A percentile compares a stretch with the other conserved stretches of the same genome.
These are phyloP conservation scores for Blastomyces percursus DNA, from an alignment of 2,329 filamentous ascomycete genomes.

Conservation along the genomic window DNA sequence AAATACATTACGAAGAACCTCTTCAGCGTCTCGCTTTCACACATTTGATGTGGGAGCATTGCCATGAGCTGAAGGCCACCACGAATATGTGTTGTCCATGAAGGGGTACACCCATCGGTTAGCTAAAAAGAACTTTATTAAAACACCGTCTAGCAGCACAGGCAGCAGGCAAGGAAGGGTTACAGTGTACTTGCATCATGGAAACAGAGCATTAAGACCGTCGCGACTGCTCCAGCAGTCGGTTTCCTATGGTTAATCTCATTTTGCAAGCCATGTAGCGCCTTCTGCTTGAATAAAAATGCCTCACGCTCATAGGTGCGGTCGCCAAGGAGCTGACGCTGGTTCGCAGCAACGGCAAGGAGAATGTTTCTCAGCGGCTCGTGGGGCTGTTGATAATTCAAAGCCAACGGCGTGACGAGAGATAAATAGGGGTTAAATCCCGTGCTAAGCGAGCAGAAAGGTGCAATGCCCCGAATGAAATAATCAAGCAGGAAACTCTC, in stretches of 20 bases:
- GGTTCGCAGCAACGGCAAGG: constrained; percentile 22
- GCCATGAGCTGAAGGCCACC: constrained; percentile 20
- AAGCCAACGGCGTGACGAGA: constrained; percentile 18
- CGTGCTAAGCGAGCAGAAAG: constrained; percentile 22
- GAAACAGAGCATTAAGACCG: constrained; percentile 27
- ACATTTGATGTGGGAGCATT: constrained; percentile 9
- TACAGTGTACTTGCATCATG: constrained; percentile 18
- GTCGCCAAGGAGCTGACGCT: constrained; percentile 20
- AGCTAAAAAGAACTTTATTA: constrained; percentile 15
- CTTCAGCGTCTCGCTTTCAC: constrained; percentile 16
- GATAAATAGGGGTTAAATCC: constrained; percentile 23
- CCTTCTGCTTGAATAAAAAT: constrained; percentile 19
- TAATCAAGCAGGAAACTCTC: constrained; percentile 20
- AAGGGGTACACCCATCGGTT: constrained; percentile 23
- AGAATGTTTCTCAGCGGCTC: constrained; percentile 19
- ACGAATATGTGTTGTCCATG: constrained; percentile 25
- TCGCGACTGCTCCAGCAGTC: constrained; percentile 20
- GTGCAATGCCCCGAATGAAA: constrained; percentile 22
- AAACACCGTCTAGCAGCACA: background rate
- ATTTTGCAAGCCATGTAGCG: constrained; percentile 19
- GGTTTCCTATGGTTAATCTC: constrained; percentile 14
- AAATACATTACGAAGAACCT: constrained; percentile 24
- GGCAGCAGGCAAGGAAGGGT: background rate
- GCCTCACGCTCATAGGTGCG: constrained; percentile 18
- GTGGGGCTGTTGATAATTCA: constrained; percentile 12